These are phyloP conservation scores for Clavispora vitiphila DNA, from an alignment of 805 yeast species.

Conservation along the genomic window DNA sequence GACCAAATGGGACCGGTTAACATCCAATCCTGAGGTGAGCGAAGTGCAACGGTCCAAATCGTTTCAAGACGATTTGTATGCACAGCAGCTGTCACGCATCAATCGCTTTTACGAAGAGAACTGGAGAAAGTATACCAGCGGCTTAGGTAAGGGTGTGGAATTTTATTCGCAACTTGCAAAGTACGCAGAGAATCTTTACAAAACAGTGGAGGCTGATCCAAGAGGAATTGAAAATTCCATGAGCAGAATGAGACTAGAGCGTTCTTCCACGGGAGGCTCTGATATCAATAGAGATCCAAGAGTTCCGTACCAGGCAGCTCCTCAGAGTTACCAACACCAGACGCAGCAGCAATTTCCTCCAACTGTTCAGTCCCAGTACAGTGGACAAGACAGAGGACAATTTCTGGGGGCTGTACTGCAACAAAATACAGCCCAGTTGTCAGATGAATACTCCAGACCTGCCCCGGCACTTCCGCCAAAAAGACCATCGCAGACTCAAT, in stretches of 20 bases:
- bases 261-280: constrained; percentile 5
- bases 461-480: constrained; percentile 19
- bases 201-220: constrained; percentile 14
- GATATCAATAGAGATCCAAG: neutral
- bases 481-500: constrained; percentile 14
- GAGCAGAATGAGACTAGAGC: constrained; percentile 6
- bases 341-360: neutral
- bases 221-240: constrained; percentile 6
- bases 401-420: neutral
- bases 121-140: constrained; percentile 57
- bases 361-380: neutral
- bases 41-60: constrained; percentile 40
- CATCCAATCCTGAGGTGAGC: constrained; percentile 27
- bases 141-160: constrained; percentile 53
- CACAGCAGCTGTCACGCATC: constrained; percentile 32
- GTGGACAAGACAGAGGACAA: neutral
- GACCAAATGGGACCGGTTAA: constrained; percentile 26
- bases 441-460: neutral
- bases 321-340: neutral
- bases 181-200: constrained; percentile 26
- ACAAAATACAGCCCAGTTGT: neutral
- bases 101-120: constrained; percentile 43
- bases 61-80: constrained; percentile 30
- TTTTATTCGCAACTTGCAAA: constrained; percentile 54
- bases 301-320: neutral